Conservation (phyloP, 371 early-diverging fungal genomes). For the Zopfochytrium polystomum region DNA sequence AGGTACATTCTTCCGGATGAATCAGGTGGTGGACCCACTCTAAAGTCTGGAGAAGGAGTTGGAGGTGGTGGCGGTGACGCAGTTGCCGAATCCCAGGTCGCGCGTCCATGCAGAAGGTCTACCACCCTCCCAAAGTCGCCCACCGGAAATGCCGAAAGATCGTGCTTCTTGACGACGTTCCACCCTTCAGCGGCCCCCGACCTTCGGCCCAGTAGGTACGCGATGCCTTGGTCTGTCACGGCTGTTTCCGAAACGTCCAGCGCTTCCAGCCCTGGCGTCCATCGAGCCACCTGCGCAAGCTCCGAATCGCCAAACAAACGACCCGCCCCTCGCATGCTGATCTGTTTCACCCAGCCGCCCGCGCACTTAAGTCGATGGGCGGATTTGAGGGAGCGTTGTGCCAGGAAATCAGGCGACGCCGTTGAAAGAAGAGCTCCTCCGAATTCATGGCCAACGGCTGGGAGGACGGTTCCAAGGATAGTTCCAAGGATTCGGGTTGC, state of each 20-base stretch:
- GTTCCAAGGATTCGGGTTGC: too few species aligned
- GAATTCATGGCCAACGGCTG: too few species aligned
- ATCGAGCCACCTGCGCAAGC: slow-evolving; percentile 22
- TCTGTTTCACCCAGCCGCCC: too few species aligned
- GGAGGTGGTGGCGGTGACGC: slow-evolving; percentile 10
- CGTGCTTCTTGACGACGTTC: not conserved
- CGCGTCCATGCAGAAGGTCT: not conserved
- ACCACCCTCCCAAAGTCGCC: not conserved
- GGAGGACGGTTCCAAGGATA: too few species aligned
- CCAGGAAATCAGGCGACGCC: too few species aligned
- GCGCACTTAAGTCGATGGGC: too few species aligned
- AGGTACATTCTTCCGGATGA: not conserved
- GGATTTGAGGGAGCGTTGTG: too few species aligned
- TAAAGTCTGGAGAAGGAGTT: not conserved
- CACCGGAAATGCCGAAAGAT: not conserved
- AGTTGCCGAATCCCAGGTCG: not conserved
- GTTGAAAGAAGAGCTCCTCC: too few species aligned
- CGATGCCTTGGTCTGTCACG: slow-evolving; percentile 20
- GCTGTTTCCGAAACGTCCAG: slow-evolving; percentile 13
- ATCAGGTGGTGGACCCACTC: not conserved
- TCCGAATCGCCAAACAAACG: slow-evolving; percentile 17
- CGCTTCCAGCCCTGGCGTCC: slow-evolving; percentile 16
- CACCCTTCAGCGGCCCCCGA: too few species aligned
- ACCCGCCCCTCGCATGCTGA: too few species aligned
- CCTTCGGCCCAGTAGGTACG: slow-evolving; percentile 24